Base-by-base conservation (phyloP, 2,329 filamentous ascomycete species). In the Penicillium sp. region DNA sequence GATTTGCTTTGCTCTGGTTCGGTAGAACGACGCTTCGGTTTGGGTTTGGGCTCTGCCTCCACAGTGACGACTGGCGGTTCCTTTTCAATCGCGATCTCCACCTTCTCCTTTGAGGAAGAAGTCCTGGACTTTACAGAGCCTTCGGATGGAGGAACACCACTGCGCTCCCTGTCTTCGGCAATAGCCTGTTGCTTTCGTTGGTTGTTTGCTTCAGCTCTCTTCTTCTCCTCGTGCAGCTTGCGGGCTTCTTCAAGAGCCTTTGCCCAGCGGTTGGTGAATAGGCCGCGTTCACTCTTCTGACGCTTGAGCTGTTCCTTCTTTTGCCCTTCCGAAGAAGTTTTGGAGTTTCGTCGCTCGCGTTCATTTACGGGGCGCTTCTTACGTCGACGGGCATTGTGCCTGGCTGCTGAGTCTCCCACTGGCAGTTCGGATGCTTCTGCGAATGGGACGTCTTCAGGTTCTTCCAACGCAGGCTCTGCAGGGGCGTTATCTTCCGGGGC, bases 161-260 rank as follows among this genome's bases (percentile, higher is more conserved):
- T 70, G 28, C 57, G 64, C 49, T 69, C 66, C 43, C 68, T 71
- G 53, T 72, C 66, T 14, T 58, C 59, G 33, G 49, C 52, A 13
- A 67, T 53, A 22, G 64, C 53, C 55, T 65, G 65, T 61, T 74
- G 63, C 52, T 61, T 66, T 62, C 66, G 55, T 57, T 61, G 61
- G 35, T 52, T 55, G 53, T 70, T 59, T 38, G 62, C 61, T 43
- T 70, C 63, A 25, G 64, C 66, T 42, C 61, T 65, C 57, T 67
- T 58, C 61, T 77, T 77, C 51, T 73, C 72, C 53, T 77, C 73
- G 52, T 74, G 71, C 38, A 74, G 72, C 54, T 70, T 68, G 38
- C 73, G 74, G 14, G 75, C 73, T 59, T 78, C 75, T 25, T 76
- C 74, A 10, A 78, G 58, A 26, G 75, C 71, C 42, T 68, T 73